A percentile compares a stretch with the other conserved stretches of the same genome.
phyloP scores from a whole-genome alignment of 148 eudicot species.

The Rhododendron vialii region DNA sequence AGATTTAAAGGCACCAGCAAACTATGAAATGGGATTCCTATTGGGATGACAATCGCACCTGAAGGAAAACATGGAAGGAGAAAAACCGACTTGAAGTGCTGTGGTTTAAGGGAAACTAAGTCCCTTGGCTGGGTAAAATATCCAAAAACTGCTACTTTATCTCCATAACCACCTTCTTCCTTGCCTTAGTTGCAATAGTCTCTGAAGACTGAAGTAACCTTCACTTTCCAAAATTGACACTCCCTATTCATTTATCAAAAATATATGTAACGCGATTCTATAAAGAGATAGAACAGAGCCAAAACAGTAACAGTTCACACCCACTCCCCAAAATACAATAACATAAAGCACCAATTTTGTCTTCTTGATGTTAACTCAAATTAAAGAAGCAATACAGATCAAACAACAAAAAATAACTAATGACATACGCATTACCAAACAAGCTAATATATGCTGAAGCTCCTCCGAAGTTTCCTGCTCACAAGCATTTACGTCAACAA shows the following conservation, averaged over 20 bases:
- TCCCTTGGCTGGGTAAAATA: neutral
- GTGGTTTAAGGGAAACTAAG: neutral
- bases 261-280: neutral
- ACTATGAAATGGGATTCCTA: neutral
- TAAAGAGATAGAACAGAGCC: neutral
- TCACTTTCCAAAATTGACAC: neutral
- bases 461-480: slow-evolving; percentile 75
- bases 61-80: neutral
- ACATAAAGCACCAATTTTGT: neutral
- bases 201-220: neutral
- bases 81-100: neutral
- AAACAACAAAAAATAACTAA: slow-evolving; percentile 8
- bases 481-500: slow-evolving; percentile 72
- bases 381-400: neutral
- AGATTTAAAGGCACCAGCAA: neutral
- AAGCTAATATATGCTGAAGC: slow-evolving; percentile 74
- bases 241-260: neutral
- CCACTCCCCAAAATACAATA: neutral
- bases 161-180: neutral
- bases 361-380: neutral
- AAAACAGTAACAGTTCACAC: neutral
- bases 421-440: slow-evolving; percentile 55
- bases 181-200: neutral
- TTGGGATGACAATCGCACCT: neutral
- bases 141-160: neutral